Conservation (phyloP, 2,329 filamentous ascomycete genomes). For the Ophiostoma ips region DNA sequence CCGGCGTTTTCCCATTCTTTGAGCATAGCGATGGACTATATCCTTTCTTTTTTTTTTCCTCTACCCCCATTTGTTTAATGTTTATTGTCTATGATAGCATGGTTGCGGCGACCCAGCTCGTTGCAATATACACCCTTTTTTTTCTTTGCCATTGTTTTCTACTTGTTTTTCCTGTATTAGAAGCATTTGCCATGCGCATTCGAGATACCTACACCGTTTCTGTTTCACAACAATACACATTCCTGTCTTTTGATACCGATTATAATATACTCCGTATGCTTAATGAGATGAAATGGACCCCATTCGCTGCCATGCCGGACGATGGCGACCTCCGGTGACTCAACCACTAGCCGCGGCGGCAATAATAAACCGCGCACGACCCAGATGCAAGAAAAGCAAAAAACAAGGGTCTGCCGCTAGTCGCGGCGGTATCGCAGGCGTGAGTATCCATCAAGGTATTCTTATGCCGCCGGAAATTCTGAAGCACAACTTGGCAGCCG, state of each 20-base stretch:
- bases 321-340: too few species aligned
- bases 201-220: background rate
- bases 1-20: background rate
- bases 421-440: too few species aligned
- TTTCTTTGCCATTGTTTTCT: background rate
- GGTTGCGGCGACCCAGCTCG: background rate
- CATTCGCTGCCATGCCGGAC: too few species aligned
- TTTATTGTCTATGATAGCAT: background rate
- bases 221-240: background rate
- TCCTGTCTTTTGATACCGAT: background rate
- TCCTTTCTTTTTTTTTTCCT: background rate
- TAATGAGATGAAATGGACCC: too few species aligned
- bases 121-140: slow-evolving; percentile 1
- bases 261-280: too few species aligned
- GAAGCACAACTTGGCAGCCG: too few species aligned
- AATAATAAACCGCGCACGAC: too few species aligned
- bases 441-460: too few species aligned
- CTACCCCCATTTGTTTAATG: background rate
- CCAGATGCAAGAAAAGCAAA: too few species aligned
- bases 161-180: background rate
- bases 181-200: background rate
- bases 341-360: too few species aligned
- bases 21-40: slow-evolving; percentile 5
- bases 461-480: too few species aligned
- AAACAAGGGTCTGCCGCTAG: too few species aligned